Conservation (phyloP, 495 filamentous ascomycete genomes). For the Mycothermus thermophilus region DNA sequence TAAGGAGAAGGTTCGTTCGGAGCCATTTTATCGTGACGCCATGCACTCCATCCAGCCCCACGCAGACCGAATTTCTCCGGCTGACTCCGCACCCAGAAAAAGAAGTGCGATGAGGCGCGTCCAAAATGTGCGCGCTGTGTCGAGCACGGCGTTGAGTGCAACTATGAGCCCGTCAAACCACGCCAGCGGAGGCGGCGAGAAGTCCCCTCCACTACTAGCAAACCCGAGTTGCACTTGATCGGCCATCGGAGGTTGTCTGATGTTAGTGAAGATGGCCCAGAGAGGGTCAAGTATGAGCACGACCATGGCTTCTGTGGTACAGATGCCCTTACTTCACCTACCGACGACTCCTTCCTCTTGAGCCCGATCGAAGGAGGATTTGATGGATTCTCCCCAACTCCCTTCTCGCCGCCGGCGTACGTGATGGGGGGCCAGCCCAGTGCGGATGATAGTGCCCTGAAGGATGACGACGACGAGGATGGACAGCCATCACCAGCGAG, state of each 20-base stretch:
- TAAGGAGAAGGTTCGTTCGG: constrained; percentile 22
- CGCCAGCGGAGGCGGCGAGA: constrained; percentile 39
- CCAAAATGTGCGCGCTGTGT: constrained; percentile 44
- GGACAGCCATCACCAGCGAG: constrained; percentile 1
- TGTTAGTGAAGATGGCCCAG: constrained; percentile 10
- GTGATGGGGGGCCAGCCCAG: no score
- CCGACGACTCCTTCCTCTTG: constrained; percentile 10
- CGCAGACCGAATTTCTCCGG: not conserved
- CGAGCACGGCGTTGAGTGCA: constrained; percentile 39
- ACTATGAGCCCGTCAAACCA: constrained; percentile 43
- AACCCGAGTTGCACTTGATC: not conserved
- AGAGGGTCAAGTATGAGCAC: not conserved
- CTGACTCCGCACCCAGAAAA: constrained; percentile 32
- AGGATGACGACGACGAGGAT: constrained; percentile 3
- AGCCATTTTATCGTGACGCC: no score
- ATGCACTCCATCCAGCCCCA: no score
- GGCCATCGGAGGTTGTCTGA: constrained; percentile 12
- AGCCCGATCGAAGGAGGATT: constrained; percentile 19
- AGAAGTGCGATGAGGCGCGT: constrained; percentile 50
- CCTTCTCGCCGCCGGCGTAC: constrained; percentile 2
- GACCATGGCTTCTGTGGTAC: not conserved
- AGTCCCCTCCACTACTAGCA: constrained; percentile 2
- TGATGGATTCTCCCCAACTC: not conserved
- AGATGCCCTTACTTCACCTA: constrained; percentile 7
- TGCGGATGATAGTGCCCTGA: constrained; percentile 3